Base-by-base conservation (phyloP, 805 yeast genomes). In the Wickerhamomyces subpelliculosus region DNA sequence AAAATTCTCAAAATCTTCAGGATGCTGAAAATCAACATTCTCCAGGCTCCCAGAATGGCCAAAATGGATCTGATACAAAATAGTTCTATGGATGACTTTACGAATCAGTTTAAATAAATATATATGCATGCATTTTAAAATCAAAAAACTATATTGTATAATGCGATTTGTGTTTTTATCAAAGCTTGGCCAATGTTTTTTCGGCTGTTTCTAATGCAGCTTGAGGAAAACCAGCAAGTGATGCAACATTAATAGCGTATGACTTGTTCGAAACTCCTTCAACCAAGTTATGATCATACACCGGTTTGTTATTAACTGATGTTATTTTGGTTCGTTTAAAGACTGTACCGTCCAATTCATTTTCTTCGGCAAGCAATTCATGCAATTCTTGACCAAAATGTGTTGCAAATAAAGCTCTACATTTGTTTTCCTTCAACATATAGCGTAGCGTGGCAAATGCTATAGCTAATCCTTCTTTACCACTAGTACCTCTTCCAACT, bases 161-260 rank as follows among this genome's bases (percentile, higher is more conserved):
- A 21, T 21, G 23, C 13, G 51, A 56, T 32, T 60, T 51, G 38
- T 62, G 57, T 40, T 69, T 62, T 40, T 74, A 83, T 55, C 85
- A 96, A 36, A 89, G 67, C 54, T 89, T 96, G 7, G 70, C 65
- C 0, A 96, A 90, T 56, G 87, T 87, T 42, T 95, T 73, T 55
- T 84, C 86, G 11, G 97, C 95, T 94, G 87, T 87, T 41, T 74
- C 70, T 35, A 90, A 75, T 33, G 93, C 90, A 55, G 88, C 86
- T 14, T 65, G 62, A 1, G 98, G 97, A 58, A 90, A 93, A 44
- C 86, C 83, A 8, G 90, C 97, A 20, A 85, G 75, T 59, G 88
- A 95, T 0, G 97, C 97, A 26, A 93, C 97, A 56, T 93, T 94
- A 33, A 93, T 88, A 53, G 98, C 99, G 65, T 89, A 90, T 0